Base-by-base conservation (phyloP, 352 stramenopile species). In the Pythium inflatum region DNA sequence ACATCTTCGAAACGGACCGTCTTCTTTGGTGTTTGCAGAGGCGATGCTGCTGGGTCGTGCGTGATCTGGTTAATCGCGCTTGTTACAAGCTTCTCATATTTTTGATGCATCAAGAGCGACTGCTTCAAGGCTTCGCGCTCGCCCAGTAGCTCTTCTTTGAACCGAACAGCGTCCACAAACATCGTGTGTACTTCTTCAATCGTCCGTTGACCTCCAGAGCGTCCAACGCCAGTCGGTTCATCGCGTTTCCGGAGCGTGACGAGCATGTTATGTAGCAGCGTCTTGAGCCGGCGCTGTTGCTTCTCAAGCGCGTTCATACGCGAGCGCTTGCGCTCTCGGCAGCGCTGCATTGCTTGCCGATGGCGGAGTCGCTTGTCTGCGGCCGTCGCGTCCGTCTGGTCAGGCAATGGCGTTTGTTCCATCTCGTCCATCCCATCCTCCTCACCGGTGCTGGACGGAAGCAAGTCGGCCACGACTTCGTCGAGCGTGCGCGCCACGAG, bases 321-420 rank as follows among this genome's bases (percentile, higher is more conserved):
- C 41, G 55, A 66, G 28, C 68, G 68, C 56, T 70, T 75, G 61
- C 68, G 68, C 51, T 70, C 61, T 27, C 68, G 46, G 53, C 62
- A 70, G 46, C 57, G 68, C 62, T 70, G 68, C 68, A 75, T 75
- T 43, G 62, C 68, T 40, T 75, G 25, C 14, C 68, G 68, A 31
- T 75, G 68, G 33, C 59, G 68, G n/a, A 62, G 28, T 0, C 68
- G 49, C 68, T 70, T 70, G n/a, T 20, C 30, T 3, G 63, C 53
- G 63, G 30, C 54, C 22, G 38, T 25, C 11, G 18, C 51, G 7
- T 57, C 51, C 67, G 31, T 41, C 34, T 41, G 34, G 8, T 41
- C 8, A 41, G 8, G 34, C 14, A 14, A n/a, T n/a, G n/a, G n/a
- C n/a, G n/a, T n/a, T n/a, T 60, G 36, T 2, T 74, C 53, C 2